phyloP scores from a whole-genome alignment of 176 grass and related monocot genomes.

The Echinochloa phyllopogon region DNA sequence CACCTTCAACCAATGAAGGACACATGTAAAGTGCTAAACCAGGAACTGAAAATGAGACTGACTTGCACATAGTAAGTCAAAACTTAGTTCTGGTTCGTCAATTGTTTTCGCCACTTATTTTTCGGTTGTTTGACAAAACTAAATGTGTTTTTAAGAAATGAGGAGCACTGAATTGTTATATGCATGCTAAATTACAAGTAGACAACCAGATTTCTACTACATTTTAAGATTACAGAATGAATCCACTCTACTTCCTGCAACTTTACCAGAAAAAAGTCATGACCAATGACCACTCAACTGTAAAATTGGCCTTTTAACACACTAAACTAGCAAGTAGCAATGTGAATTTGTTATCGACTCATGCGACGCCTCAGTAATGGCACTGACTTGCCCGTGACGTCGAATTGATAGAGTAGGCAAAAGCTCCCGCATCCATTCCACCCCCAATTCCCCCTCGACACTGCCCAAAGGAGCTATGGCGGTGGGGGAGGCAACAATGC shows the following conservation, averaged over 20 bases:
- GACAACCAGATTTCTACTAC: no score
- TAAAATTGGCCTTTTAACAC: neutral
- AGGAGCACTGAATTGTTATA: neutral
- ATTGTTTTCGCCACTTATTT: neutral
- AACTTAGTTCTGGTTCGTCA: neutral
- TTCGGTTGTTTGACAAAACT: no score
- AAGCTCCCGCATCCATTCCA: neutral
- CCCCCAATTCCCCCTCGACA: neutral
- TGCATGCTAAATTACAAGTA: neutral
- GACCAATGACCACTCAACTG: neutral
- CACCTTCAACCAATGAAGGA: neutral
- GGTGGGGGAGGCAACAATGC: neutral
- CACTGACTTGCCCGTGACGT: neutral
- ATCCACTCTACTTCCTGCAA: neutral
- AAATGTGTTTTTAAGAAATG: slow-evolving; percentile 2
- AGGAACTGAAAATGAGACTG: neutral
- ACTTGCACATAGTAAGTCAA: neutral
- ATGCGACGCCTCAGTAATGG: no score
- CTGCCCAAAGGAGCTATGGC: neutral
- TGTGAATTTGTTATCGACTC: neutral
- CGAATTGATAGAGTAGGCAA: neutral
- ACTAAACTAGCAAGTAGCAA: neutral
- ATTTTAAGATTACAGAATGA: neutral
- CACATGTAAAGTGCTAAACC: neutral
- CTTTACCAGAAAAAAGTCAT: neutral